phyloP scores from a whole-genome alignment of 23 red algal species.

The Cyanidiococcus yangmingshanensis region DNA sequence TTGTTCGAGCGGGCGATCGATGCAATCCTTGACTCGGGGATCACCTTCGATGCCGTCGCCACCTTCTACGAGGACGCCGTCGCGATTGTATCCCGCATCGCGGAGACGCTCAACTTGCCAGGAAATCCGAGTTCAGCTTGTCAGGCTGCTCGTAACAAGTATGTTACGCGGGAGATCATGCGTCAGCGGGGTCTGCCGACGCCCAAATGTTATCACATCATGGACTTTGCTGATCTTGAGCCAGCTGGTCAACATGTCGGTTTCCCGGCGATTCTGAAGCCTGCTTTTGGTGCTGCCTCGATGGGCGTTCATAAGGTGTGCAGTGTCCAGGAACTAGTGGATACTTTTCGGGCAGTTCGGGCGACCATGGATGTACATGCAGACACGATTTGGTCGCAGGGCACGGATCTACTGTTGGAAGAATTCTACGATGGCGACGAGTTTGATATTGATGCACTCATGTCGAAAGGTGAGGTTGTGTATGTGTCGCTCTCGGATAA shows the following conservation, averaged over 20 bases:
- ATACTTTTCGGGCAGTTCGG: conserved; percentile 32
- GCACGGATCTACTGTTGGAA: conserved; percentile 77
- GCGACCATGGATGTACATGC: conserved; percentile 33
- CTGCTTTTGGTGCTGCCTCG: conserved; percentile 63
- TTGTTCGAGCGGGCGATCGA: conserved; percentile 45
- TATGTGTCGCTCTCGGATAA: conserved; percentile 83
- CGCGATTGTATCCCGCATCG: conserved; percentile 67
- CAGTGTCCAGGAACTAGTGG: conserved; percentile 19
- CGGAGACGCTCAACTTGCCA: conserved; percentile 39
- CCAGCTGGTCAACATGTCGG: conserved; percentile 61
- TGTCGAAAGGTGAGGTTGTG: conserved; percentile 63
- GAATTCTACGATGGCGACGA: conserved; percentile 95
- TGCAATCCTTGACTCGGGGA: conserved; percentile 26
- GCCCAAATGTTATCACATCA: conserved; percentile 44
- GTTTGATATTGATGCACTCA: conserved; percentile 86
- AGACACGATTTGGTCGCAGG: conserved; percentile 76
- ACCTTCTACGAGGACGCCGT: conserved; percentile 92
- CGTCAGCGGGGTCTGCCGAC: conserved; percentile 46
- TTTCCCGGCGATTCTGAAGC: conserved; percentile 88
- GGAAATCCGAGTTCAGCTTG: conserved; percentile 43
- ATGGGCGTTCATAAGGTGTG: conserved; percentile 67
- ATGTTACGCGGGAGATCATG: conserved; percentile 65
- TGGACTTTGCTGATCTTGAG: conserved; percentile 30
- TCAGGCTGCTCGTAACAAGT: conserved; percentile 78
- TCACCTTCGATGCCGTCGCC: conserved; percentile 67